Conservation (phyloP, 2,329 filamentous ascomycete genomes). For the Piedraia hortae region DNA sequence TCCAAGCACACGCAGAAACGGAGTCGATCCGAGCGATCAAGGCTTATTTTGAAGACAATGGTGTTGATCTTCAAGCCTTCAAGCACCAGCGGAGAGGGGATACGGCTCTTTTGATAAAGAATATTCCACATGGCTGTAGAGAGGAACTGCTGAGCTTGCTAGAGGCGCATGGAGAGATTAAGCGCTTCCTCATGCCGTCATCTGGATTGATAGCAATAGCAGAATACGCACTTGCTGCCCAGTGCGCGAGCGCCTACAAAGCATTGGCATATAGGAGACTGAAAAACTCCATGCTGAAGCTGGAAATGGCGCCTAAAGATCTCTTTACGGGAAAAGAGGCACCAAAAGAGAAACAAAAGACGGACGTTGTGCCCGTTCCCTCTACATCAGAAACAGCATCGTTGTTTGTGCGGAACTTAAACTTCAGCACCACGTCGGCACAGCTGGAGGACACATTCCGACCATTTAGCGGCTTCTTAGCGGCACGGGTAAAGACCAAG, state of each 20-base stretch:
- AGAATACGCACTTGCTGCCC: slow-evolving; percentile 51
- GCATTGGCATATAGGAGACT: slow-evolving; percentile 71
- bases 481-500: slow-evolving; percentile 78
- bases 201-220: slow-evolving; percentile 83
- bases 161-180: slow-evolving; percentile 59
- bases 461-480: slow-evolving; percentile 63
- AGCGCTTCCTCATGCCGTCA: slow-evolving; percentile 70
- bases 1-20: slow-evolving; percentile 90
- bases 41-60: slow-evolving; percentile 62
- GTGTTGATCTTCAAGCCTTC: slow-evolving; percentile 79
- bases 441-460: slow-evolving; percentile 52
- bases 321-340: slow-evolving; percentile 31
- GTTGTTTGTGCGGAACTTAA: slow-evolving; percentile 78
- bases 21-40: slow-evolving; percentile 92
- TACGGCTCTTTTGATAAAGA: slow-evolving; percentile 73
- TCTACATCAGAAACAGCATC: slow-evolving; percentile 36
- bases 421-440: slow-evolving; percentile 62
- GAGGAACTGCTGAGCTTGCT: slow-evolving; percentile 61
- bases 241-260: slow-evolving; percentile 62
- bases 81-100: slow-evolving; percentile 65
- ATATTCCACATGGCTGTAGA: slow-evolving; percentile 60
- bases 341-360: slow-evolving; percentile 36
- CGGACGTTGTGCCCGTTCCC: slow-evolving; percentile 21
- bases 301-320: slow-evolving; percentile 77
- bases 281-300: slow-evolving; percentile 69